These are phyloP conservation scores for Teratosphaeria pseudoeucalypti DNA, from an alignment of 2,329 filamentous ascomycete species.

Conservation along the genomic window DNA sequence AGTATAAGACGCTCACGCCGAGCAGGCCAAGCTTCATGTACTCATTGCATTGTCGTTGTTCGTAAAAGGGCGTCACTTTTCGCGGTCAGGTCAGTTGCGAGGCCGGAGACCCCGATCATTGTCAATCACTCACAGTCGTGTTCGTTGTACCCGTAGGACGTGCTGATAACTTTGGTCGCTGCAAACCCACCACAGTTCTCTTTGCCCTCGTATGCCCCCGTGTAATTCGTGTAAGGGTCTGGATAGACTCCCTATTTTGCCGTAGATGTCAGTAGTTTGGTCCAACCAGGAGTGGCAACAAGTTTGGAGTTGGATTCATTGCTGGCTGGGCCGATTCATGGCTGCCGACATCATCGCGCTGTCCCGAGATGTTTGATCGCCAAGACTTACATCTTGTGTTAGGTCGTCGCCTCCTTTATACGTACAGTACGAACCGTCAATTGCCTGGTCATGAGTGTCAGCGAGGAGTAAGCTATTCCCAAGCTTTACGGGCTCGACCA, in stretches of 20 bases:
- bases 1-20: conserved; percentile 41
- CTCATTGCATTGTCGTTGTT: conserved; percentile 44
- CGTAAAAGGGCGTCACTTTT: conserved; percentile 36
- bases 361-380: too few relatives aligned
- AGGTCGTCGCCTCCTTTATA: conserved; percentile 33
- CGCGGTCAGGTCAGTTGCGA: neutral
- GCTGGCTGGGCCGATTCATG: too few relatives aligned
- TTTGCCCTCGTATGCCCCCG: conserved; percentile 29
- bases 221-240: conserved; percentile 11
- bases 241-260: conserved; percentile 18
- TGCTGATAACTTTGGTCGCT: conserved; percentile 44
- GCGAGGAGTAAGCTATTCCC: neutral
- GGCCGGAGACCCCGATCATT: neutral
- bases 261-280: neutral
- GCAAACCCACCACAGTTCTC: conserved; percentile 36
- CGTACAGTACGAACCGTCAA: conserved; percentile 36
- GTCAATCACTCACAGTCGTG: conserved; percentile 21
- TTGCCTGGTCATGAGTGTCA: conserved; percentile 33
- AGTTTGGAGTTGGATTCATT: too few relatives aligned
- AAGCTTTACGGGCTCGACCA: neutral
- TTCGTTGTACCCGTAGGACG: conserved; percentile 46
- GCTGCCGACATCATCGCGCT: too few relatives aligned
- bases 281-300: neutral
- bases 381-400: conserved; percentile 22
- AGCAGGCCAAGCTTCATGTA: conserved; percentile 48